Percentiles rank a stretch among this genome's conserved stretches.
Conservation (phyloP, 2,329 filamentous ascomycete species). For the Nigrograna mackinnonii region DNA sequence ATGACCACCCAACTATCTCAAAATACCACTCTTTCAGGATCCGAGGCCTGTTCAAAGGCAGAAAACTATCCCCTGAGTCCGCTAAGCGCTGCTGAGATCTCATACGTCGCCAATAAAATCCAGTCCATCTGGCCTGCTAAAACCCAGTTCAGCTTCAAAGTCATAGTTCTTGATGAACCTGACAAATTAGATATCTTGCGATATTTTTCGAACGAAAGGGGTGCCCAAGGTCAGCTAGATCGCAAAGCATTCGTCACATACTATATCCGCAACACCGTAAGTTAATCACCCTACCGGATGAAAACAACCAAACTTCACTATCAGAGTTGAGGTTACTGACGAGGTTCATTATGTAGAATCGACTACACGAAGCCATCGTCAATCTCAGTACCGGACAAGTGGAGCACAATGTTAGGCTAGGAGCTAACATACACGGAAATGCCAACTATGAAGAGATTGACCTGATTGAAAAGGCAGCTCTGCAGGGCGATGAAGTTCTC, state of each 20-base stretch:
- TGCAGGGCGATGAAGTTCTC: constrained; percentile 59
- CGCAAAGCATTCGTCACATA: constrained; percentile 62
- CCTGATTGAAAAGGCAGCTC: constrained; percentile 59
- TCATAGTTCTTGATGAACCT: constrained; percentile 68
- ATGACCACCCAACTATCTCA: too few species aligned
- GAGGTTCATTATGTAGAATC: constrained; percentile 54
- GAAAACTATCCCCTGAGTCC: constrained; percentile 67
- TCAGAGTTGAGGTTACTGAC: not conserved
- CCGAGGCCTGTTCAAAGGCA: too few species aligned
- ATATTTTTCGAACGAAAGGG: constrained; percentile 64
- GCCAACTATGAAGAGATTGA: constrained; percentile 63
- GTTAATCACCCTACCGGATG: too few species aligned
- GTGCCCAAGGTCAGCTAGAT: constrained; percentile 53
- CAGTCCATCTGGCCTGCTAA: constrained; percentile 58
- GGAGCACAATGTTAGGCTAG: constrained; percentile 62
- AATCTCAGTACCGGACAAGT: constrained; percentile 56
- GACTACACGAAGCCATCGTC: constrained; percentile 64
- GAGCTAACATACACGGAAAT: constrained; percentile 60
- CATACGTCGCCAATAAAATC: constrained; percentile 53
- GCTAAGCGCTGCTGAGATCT: constrained; percentile 61
- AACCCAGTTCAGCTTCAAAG: constrained; percentile 66
- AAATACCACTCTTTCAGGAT: too few species aligned
- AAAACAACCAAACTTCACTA: too few species aligned
- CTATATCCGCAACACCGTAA: constrained; percentile 63
- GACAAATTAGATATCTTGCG: constrained; percentile 61